These are phyloP conservation scores for Pyrenophora teres DNA, from an alignment of 2,329 filamentous ascomycete species.

Conservation along the genomic window DNA sequence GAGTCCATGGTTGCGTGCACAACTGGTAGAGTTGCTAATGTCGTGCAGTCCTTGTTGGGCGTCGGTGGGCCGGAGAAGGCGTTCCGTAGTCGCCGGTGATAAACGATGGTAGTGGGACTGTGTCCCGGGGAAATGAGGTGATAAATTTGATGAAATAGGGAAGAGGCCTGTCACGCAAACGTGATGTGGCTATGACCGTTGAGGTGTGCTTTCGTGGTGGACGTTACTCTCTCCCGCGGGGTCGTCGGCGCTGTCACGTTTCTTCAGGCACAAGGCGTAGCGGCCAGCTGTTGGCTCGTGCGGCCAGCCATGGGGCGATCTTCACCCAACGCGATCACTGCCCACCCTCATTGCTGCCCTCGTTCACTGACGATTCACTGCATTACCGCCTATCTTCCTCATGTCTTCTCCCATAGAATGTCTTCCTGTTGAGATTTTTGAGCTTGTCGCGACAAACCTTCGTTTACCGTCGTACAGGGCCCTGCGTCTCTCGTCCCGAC, in stretches of 20 bases:
- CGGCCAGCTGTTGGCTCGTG: neutral
- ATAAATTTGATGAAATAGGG: neutral
- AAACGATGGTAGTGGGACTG: conserved; percentile 1
- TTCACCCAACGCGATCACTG: neutral
- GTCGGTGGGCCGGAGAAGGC: conserved; percentile 3
- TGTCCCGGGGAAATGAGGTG: neutral
- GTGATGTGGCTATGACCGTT: conserved; percentile 11
- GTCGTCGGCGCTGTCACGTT: conserved; percentile 14
- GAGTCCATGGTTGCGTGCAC: conserved; percentile 41
- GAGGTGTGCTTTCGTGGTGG: neutral
- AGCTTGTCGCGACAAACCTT: conserved; percentile 27
- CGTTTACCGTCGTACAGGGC: conserved; percentile 20
- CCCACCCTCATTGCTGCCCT: neutral
- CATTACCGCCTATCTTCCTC: neutral
- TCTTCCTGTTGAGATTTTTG: conserved; percentile 39
- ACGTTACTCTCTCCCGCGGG: conserved; percentile 9
- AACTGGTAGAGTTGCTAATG: neutral
- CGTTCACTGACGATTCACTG: neutral
- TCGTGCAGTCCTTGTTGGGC: conserved; percentile 6
- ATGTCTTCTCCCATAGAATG: conserved; percentile 34
- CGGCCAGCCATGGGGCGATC: neutral
- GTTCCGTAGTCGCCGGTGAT: neutral
- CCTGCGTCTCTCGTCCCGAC: conserved; percentile 32
- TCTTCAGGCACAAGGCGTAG: neutral
- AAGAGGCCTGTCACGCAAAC: conserved; percentile 2